phyloP scores from a whole-genome alignment of 768 basidiomycete species.

The Mycena haematopus region DNA sequence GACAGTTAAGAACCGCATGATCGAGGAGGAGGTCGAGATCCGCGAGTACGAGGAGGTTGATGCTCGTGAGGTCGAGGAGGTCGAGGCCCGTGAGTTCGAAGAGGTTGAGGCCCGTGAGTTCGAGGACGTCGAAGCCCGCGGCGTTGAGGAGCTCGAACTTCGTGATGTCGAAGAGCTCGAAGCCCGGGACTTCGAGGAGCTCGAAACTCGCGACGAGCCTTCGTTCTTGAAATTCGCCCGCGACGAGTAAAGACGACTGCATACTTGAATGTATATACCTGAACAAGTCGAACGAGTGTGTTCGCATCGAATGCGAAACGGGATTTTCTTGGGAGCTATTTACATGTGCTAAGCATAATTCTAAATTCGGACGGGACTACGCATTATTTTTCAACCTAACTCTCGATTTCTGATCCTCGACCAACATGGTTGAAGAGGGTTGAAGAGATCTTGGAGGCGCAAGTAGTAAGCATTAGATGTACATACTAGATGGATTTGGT shows the following conservation, averaged over 20 bases:
- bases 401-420: too few relatives aligned
- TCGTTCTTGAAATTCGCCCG: not conserved
- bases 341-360: too few relatives aligned
- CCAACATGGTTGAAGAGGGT: too few relatives aligned
- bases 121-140: too few relatives aligned
- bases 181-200: not conserved
- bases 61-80: not conserved
- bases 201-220: not conserved
- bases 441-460: too few relatives aligned
- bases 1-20: not conserved
- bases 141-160: too few relatives aligned
- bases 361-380: too few relatives aligned
- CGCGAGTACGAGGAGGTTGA: slow-evolving; percentile 3
- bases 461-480: too few relatives aligned
- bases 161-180: not conserved
- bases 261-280: slow-evolving; percentile 25
- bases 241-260: not conserved
- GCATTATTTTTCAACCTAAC: too few relatives aligned
- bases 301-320: slow-evolving; percentile 17
- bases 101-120: not conserved
- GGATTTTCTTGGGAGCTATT: not conserved
- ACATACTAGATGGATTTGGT: too few relatives aligned
- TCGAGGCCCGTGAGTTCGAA: not conserved
- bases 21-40: slow-evolving; percentile 1
- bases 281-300: slow-evolving; percentile 1